A percentile compares a stretch with the other conserved stretches of the same genome.
Conservation (phyloP, 1,139 yeast genomes). For the Suhomyces coccinellae region DNA sequence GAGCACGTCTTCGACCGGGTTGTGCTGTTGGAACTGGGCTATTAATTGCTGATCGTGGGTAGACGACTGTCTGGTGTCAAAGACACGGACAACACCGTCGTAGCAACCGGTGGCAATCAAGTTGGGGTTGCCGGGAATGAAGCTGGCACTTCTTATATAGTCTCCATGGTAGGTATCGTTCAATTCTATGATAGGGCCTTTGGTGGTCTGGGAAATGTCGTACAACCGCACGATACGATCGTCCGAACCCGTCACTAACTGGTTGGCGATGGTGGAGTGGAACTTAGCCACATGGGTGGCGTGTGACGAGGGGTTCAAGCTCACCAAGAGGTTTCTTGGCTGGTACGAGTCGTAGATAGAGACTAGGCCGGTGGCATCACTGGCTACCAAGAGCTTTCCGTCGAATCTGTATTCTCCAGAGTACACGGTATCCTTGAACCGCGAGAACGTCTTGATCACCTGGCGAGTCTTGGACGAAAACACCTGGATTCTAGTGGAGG, state of each 20-base stretch:
- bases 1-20: slow-evolving; percentile 84
- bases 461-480: slow-evolving; percentile 92
- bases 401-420: slow-evolving; percentile 81
- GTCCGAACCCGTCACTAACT: slow-evolving; percentile 85
- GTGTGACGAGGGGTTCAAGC: slow-evolving; percentile 77
- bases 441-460: slow-evolving; percentile 81
- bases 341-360: slow-evolving; percentile 79
- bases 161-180: slow-evolving; percentile 73
- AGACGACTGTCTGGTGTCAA: slow-evolving; percentile 66
- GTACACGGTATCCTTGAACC: slow-evolving; percentile 90
- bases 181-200: slow-evolving; percentile 65
- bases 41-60: slow-evolving; percentile 55
- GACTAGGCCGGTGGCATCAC: slow-evolving; percentile 85
- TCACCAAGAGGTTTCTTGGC: slow-evolving; percentile 76
- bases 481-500: slow-evolving; percentile 88
- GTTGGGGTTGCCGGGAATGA: slow-evolving; percentile 72
- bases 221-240: slow-evolving; percentile 84
- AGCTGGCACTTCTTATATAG: slow-evolving; percentile 80
- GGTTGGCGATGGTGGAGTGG: slow-evolving; percentile 71
- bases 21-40: slow-evolving; percentile 38
- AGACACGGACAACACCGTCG: slow-evolving; percentile 84
- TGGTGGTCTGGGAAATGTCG: slow-evolving; percentile 76
- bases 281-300: slow-evolving; percentile 95
- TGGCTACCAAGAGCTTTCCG: slow-evolving; percentile 81
- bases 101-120: slow-evolving; percentile 91